Base-by-base conservation (phyloP, 495 filamentous ascomycete genomes). In the Extremus antarcticus region DNA sequence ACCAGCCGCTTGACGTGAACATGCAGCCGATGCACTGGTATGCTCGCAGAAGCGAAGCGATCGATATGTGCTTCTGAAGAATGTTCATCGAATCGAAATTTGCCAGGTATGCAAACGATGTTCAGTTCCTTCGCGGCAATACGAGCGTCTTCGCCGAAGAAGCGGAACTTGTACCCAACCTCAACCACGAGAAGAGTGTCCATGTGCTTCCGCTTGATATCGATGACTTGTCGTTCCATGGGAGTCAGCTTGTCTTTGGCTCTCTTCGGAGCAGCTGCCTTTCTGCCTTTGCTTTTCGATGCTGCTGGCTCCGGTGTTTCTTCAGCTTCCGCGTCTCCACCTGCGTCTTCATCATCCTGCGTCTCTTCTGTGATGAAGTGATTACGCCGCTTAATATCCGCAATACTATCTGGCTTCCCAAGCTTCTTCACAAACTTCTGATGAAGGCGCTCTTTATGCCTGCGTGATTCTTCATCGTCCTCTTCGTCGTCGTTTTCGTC, bases 31-130 rank as follows among this genome's bases (percentile, higher is more conserved):
- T 94, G 94, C 0, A 91, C 85, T 0, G 92, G 92, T 54, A 99
- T 89, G 68, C 91, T 96, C 0, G 94, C 92, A 7, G 91, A 96
- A 0, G 92, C 92, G 63, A 99, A 97, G 3, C 87, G 82, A 55
- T 91, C 87, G 40, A 92, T 73, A 63, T 97, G 94, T 35, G 91
- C 88, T 72, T 99, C 92, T 1, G 90, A 95, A 0, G 86, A 82
- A 70, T 97, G 90, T 61, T 99, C 91, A 66, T 99, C 92, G 58
- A 87, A 99, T 61, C 94, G 73, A 61, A 90, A 82, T 65, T 95
- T 99, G 9, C 92, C 92, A 0, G 92, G 92, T 60, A 97, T 96
- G 64, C 92, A 99, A 35, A 97, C 87, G 62, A 99, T 97, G 54
- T 86, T 85, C 55, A 99, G 72, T 65, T 91, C 89, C 65, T 92